phyloP scores from a whole-genome alignment of 768 basidiomycete species.

The Lentinula boryana region DNA sequence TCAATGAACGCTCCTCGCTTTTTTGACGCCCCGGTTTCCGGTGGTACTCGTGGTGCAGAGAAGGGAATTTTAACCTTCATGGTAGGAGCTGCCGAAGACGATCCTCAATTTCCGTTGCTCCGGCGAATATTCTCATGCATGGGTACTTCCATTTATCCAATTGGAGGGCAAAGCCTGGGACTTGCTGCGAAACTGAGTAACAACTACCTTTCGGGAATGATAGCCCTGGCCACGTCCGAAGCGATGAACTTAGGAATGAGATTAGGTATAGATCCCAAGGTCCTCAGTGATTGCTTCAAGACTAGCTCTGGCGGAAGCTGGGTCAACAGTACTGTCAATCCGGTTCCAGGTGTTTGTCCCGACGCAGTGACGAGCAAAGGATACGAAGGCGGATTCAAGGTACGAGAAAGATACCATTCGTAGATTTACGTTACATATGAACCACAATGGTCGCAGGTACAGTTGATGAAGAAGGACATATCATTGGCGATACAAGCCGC shows the following conservation, averaged over 20 bases:
- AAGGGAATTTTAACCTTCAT: slow-evolving; percentile 31
- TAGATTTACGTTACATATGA: background rate
- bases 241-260: slow-evolving; percentile 42
- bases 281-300: slow-evolving; percentile 30
- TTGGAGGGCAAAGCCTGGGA: slow-evolving; percentile 34
- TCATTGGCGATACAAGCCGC: slow-evolving; percentile 32
- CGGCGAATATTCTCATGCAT: slow-evolving; percentile 25
- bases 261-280: slow-evolving; percentile 32
- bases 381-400: slow-evolving; percentile 39
- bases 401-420: slow-evolving; percentile 2
- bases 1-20: slow-evolving; percentile 18
- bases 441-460: slow-evolving; percentile 20
- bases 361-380: slow-evolving; percentile 34
- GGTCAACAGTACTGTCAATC: slow-evolving; percentile 36
- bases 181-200: slow-evolving; percentile 39
- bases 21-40: slow-evolving; percentile 37
- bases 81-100: slow-evolving; percentile 28
- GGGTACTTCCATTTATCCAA: slow-evolving; percentile 29
- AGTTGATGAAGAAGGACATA: slow-evolving; percentile 42
- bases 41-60: slow-evolving; percentile 33
- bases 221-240: slow-evolving; percentile 35
- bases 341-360: slow-evolving; percentile 38
- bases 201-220: slow-evolving; percentile 36
- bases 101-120: slow-evolving; percentile 26
- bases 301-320: slow-evolving; percentile 35